phyloP scores from a whole-genome alignment of 2,329 filamentous ascomycete genomes.

The Epichloe aotearoae region DNA sequence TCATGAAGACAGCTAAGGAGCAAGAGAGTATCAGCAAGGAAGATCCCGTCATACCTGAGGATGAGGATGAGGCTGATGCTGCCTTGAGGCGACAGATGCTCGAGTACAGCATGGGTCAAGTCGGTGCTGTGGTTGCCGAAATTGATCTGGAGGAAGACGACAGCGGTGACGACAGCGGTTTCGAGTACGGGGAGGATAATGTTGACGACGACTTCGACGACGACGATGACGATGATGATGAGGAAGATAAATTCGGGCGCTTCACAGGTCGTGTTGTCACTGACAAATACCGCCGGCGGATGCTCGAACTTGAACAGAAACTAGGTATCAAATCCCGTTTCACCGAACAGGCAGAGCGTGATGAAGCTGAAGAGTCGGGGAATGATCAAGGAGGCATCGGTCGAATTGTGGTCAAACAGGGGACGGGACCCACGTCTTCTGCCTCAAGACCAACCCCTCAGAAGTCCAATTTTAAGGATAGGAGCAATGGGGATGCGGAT shows the following conservation, averaged over 20 bases:
- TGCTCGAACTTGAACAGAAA: slow-evolving; percentile 73
- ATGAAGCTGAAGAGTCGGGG: slow-evolving; percentile 18
- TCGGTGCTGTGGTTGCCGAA: slow-evolving; percentile 86
- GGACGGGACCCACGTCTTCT: slow-evolving; percentile 9
- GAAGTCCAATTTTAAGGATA: slow-evolving; percentile 23
- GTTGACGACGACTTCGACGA: slow-evolving; percentile 36
- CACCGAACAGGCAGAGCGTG: slow-evolving; percentile 38
- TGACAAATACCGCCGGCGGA: slow-evolving; percentile 64
- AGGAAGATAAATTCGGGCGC: slow-evolving; percentile 66
- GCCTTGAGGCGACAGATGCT: slow-evolving; percentile 77
- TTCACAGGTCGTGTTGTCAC: slow-evolving; percentile 53
- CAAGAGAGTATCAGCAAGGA: slow-evolving; percentile 35
- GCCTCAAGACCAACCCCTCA: slow-evolving; percentile 11
- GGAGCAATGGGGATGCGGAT: slow-evolving; percentile 9
- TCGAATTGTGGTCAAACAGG: slow-evolving; percentile 35
- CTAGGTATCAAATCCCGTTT: slow-evolving; percentile 46
- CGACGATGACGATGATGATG: slow-evolving; percentile 43
- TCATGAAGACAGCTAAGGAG: slow-evolving; percentile 43
- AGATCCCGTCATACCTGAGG: slow-evolving; percentile 47
- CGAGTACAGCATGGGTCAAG: slow-evolving; percentile 74
- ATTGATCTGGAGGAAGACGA: slow-evolving; percentile 65
- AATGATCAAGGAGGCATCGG: slow-evolving; percentile 41
- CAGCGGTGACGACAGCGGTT: slow-evolving; percentile 39
- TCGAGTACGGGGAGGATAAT: slow-evolving; percentile 38
- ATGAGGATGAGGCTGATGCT: slow-evolving; percentile 72